Conservation (phyloP, 2,329 filamentous ascomycete species). For the Alternaria sp. region DNA sequence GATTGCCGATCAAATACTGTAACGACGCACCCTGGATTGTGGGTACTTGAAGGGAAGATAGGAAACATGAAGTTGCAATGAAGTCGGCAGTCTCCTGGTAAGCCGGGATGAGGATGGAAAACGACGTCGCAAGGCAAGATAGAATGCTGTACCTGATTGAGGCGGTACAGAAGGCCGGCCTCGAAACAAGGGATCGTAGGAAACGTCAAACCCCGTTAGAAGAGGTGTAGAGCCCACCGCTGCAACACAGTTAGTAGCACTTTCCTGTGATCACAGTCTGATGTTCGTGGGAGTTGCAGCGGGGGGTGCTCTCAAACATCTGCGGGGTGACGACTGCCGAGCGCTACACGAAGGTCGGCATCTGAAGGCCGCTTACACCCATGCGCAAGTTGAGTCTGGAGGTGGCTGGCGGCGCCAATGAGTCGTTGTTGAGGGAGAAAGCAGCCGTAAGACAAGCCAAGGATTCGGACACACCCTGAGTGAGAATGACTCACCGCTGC, state of each 20-base stretch:
- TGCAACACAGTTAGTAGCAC: not conserved
- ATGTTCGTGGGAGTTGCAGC: not conserved
- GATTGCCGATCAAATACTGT: not conserved
- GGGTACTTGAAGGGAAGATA: not conserved
- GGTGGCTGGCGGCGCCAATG: not conserved
- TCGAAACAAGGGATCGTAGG: not conserved
- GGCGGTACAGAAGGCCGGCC: not conserved
- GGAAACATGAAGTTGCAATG: not conserved
- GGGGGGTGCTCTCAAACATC: not conserved
- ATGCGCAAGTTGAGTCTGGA: not conserved
- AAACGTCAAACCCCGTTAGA: not conserved
- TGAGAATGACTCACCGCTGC: slow-evolving; percentile 23
- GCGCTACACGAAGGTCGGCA: not conserved
- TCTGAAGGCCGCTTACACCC: not conserved
- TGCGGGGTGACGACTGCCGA: not conserved
- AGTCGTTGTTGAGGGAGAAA: not conserved
- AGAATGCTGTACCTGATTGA: not conserved
- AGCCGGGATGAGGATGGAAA: not conserved
- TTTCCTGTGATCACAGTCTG: not conserved
- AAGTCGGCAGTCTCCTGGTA: not conserved
- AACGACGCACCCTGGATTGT: not conserved
- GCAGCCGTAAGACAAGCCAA: not conserved
- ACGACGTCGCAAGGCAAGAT: not conserved
- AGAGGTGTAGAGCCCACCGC: not conserved
- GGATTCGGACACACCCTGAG: slow-evolving; percentile 12